These are phyloP conservation scores for Chrysosporium keratinophilum DNA, from an alignment of 2,329 filamentous ascomycete species.

Conservation along the genomic window DNA sequence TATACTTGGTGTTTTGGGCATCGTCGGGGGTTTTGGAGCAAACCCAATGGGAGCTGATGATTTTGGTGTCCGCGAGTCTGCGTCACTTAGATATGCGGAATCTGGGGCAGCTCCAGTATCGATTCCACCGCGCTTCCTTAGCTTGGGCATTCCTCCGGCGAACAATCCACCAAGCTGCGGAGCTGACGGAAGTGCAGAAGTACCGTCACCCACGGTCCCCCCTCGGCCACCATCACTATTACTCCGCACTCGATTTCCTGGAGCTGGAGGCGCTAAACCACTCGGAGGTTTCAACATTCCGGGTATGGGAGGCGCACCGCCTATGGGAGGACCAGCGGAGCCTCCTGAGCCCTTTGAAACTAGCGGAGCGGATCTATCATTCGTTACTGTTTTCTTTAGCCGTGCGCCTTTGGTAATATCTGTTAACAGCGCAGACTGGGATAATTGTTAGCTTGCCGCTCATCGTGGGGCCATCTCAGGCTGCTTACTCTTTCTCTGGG, in stretches of 20 bases:
- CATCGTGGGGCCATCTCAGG: not conserved
- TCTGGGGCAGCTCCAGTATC: constrained; percentile 63
- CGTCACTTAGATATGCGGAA: constrained; percentile 69
- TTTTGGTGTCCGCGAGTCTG: constrained; percentile 51
- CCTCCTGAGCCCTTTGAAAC: constrained; percentile 49
- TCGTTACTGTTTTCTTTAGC: constrained; percentile 78
- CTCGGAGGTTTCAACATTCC: constrained; percentile 49
- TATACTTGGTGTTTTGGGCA: constrained; percentile 47
- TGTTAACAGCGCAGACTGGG: constrained; percentile 69
- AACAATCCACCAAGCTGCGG: constrained; percentile 83
- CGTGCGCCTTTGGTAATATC: constrained; percentile 75
- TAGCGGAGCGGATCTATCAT: constrained; percentile 78
- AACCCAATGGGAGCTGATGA: constrained; percentile 43
- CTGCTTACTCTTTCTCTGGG: constrained; percentile 53
- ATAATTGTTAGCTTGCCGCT: not conserved
- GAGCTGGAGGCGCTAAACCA: constrained; percentile 59
- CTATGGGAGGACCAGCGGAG: constrained; percentile 52
- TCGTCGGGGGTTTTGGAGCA: constrained; percentile 46
- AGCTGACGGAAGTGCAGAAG: constrained; percentile 46
- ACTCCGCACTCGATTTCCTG: constrained; percentile 58
- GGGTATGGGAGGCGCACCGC: constrained; percentile 73
- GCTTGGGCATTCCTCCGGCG: constrained; percentile 87
- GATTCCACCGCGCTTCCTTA: constrained; percentile 77
- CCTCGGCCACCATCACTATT: constrained; percentile 61
- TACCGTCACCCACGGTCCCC: constrained; percentile 25